These are phyloP conservation scores for Nemania bipapillata DNA, from an alignment of 2,329 filamentous ascomycete species.

Conservation along the genomic window DNA sequence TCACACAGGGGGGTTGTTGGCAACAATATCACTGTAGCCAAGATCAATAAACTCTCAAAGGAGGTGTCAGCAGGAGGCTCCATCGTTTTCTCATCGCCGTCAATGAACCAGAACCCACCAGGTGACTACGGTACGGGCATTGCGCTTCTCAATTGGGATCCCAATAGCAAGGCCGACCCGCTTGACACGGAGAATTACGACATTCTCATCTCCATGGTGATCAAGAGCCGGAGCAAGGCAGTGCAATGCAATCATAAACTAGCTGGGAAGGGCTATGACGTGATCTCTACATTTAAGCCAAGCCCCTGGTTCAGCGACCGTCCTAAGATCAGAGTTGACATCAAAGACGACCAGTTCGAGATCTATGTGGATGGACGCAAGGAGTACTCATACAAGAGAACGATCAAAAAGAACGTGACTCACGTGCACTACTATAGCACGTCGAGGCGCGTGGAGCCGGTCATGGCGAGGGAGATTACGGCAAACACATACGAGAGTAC, in stretches of 20 bases:
- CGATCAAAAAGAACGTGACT: slow-evolving; percentile 36
- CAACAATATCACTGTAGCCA: slow-evolving; percentile 29
- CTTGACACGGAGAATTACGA: slow-evolving; percentile 37
- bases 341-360: slow-evolving; percentile 27
- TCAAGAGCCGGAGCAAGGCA: slow-evolving; percentile 28
- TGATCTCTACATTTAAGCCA: slow-evolving; percentile 28
- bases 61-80: slow-evolving; percentile 29
- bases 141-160: slow-evolving; percentile 32
- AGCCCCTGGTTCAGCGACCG: slow-evolving; percentile 34
- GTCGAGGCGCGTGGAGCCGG: slow-evolving; percentile 24
- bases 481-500: slow-evolving; percentile 30
- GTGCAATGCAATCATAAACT: slow-evolving; percentile 35
- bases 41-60: slow-evolving; percentile 33
- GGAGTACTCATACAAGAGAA: slow-evolving; percentile 12
- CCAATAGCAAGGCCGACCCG: slow-evolving; percentile 17
- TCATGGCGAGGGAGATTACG: slow-evolving; percentile 33
- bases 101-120: slow-evolving; percentile 26
- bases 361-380: slow-evolving; percentile 30
- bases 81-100: slow-evolving; percentile 32
- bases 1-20: slow-evolving; percentile 27
- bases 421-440: slow-evolving; percentile 35
- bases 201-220: slow-evolving; percentile 32
- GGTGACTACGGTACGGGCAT: slow-evolving; percentile 32
- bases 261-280: slow-evolving; percentile 26
- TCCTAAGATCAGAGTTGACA: slow-evolving; percentile 29